These are phyloP conservation scores for Cercophora scortea DNA, from an alignment of 495 filamentous ascomycete genomes.

Conservation along the genomic window DNA sequence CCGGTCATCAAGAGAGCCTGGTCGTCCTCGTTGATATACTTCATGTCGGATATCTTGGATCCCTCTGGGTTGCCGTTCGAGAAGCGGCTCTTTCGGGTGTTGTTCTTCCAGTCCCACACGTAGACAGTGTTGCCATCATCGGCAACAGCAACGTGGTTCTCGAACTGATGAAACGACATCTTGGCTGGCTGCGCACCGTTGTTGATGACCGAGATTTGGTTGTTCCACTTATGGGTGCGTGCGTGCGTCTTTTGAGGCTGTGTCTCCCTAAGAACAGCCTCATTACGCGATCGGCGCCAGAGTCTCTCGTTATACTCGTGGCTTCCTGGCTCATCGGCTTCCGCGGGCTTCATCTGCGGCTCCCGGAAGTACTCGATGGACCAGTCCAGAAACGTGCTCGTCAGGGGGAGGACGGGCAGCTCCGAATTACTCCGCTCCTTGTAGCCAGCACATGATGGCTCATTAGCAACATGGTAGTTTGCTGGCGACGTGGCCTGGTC, in stretches of 20 bases:
- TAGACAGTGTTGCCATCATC: conserved; percentile 85
- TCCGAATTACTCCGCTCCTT: conserved; percentile 48
- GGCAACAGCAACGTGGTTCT: conserved; percentile 88
- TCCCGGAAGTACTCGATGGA: conserved; percentile 98
- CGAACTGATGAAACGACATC: conserved; percentile 96
- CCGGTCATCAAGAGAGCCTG: conserved; percentile 91
- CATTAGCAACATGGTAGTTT: conserved; percentile 66
- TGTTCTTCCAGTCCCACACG: conserved; percentile 87
- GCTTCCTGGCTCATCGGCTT: conserved; percentile 92
- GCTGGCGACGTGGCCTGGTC: conserved; percentile 60
- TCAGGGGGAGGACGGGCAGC: conserved; percentile 59
- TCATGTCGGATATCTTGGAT: conserved; percentile 86
- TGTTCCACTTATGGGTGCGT: conserved; percentile 76
- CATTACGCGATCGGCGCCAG: conserved; percentile 89
- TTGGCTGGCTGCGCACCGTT: conserved; percentile 82
- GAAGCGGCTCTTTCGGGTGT: conserved; percentile 69
- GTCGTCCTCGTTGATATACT: conserved; percentile 98
- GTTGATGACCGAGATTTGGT: conserved; percentile 65
- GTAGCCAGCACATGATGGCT: conserved; percentile 69
- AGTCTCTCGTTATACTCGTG: conserved; percentile 94
- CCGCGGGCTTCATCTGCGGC: conserved; percentile 94
- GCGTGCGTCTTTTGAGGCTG: conserved; percentile 88
- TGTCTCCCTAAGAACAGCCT: conserved; percentile 81
- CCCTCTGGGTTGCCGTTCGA: conserved; percentile 88
- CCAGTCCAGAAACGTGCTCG: conserved; percentile 85